Conservation (phyloP, 2,329 filamentous ascomycete species). For the Graphilbum sp. region DNA sequence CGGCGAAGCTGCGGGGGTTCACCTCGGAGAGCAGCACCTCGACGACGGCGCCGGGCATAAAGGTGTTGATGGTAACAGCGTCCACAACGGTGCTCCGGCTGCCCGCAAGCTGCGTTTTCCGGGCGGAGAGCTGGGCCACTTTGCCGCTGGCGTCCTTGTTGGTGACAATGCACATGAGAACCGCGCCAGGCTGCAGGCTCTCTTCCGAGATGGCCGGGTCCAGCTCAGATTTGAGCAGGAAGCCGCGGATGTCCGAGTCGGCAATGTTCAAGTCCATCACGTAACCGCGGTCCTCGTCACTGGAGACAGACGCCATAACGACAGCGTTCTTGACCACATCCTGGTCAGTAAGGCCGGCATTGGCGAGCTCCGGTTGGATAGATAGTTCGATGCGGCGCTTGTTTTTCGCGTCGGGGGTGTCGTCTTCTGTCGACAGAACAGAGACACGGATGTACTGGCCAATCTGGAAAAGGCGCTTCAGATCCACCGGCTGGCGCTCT, state of each 20-base stretch:
- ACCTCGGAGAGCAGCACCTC: constrained; percentile 71
- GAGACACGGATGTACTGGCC: constrained; percentile 82
- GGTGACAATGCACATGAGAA: constrained; percentile 69
- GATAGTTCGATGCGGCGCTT: constrained; percentile 81
- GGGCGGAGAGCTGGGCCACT: constrained; percentile 70
- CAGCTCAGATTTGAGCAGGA: constrained; percentile 72
- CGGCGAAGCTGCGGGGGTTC: constrained; percentile 56
- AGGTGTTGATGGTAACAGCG: constrained; percentile 76
- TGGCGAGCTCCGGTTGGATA: constrained; percentile 61
- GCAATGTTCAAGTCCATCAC: constrained; percentile 81
- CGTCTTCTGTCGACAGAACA: constrained; percentile 63
- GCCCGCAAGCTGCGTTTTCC: constrained; percentile 52
- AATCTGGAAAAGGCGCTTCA: constrained; percentile 58
- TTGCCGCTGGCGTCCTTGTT: constrained; percentile 63
- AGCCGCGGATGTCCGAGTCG: constrained; percentile 54
- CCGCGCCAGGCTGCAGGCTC: constrained; percentile 61
- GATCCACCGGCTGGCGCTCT: constrained; percentile 33
- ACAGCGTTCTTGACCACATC: constrained; percentile 62
- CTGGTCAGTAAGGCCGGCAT: constrained; percentile 54
- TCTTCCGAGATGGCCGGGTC: constrained; percentile 45
- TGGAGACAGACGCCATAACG: constrained; percentile 74
- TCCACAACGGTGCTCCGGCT: constrained; percentile 46
- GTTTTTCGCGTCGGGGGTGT: constrained; percentile 38
- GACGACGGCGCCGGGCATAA: constrained; percentile 80
- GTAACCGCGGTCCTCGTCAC: constrained; percentile 89